phyloP scores from a whole-genome alignment of 2,329 filamentous ascomycete genomes.

The Calonectria honghensis region DNA sequence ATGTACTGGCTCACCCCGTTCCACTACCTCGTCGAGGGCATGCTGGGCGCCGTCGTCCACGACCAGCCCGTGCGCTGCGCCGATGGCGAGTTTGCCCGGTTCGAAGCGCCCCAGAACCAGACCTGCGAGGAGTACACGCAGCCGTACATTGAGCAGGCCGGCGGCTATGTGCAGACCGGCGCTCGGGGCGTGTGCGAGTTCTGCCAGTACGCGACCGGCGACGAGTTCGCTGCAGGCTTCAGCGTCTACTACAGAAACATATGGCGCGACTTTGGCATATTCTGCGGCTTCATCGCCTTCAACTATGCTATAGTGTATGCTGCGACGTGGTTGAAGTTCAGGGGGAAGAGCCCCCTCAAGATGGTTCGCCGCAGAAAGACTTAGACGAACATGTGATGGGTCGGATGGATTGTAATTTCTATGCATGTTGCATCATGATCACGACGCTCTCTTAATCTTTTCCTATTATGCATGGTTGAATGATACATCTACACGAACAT shows the following conservation, averaged over 20 bases:
- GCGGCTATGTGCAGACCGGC: constrained; percentile 77
- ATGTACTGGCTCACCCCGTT: constrained; percentile 83
- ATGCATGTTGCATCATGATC: neutral
- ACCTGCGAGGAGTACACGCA: constrained; percentile 77
- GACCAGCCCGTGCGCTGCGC: constrained; percentile 74
- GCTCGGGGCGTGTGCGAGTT: constrained; percentile 76
- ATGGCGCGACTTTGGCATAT: constrained; percentile 81
- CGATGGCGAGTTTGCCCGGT: constrained; percentile 74
- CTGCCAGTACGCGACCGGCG: constrained; percentile 77
- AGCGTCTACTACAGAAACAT: constrained; percentile 77
- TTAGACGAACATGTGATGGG: neutral
- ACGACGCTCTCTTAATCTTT: neutral
- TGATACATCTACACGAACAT: neutral
- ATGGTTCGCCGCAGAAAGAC: constrained; percentile 53
- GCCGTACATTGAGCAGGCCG: constrained; percentile 70
- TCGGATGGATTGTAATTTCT: neutral
- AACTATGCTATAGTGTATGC: constrained; percentile 70
- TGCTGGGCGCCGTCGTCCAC: constrained; percentile 74
- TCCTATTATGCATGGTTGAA: neutral
- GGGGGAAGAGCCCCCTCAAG: constrained; percentile 62
- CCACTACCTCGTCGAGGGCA: constrained; percentile 78
- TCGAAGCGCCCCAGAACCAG: constrained; percentile 74
- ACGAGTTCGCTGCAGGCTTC: constrained; percentile 75
- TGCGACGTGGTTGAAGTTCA: constrained; percentile 63
- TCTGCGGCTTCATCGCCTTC: constrained; percentile 78